These are phyloP conservation scores for Coleophoma eucalyptorum DNA, from an alignment of 2,329 filamentous ascomycete species.

Conservation along the genomic window DNA sequence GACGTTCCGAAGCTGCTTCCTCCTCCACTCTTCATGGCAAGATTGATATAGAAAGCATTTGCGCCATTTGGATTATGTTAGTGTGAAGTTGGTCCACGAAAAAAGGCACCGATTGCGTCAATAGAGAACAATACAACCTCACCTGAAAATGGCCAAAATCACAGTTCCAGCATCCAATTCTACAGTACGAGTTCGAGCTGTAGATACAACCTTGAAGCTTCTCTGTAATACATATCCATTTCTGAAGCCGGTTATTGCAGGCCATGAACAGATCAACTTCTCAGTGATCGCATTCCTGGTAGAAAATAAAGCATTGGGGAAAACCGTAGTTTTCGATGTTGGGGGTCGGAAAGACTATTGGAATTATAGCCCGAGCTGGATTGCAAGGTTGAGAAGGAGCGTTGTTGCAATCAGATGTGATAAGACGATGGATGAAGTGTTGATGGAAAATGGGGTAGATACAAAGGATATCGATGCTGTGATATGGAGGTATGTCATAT, in stretches of 20 bases:
- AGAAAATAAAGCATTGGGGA: neutral
- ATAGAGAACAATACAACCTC: too few relatives aligned
- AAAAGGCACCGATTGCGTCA: too few relatives aligned
- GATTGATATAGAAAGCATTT: too few relatives aligned
- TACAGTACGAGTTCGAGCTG: constrained; percentile 4
- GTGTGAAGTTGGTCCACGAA: too few relatives aligned
- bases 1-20: too few relatives aligned
- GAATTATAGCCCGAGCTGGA: constrained; percentile 2
- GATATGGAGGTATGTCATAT: constrained; percentile 1
- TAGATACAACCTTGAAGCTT: constrained; percentile 9
- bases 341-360: constrained; percentile 6
- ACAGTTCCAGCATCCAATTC: neutral
- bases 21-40: too few relatives aligned
- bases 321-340: constrained; percentile 6
- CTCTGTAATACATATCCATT: constrained; percentile 4
- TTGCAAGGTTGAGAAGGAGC: constrained; percentile 1
- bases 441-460: neutral
- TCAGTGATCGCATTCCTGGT: constrained; percentile 8
- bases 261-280: constrained; percentile 9
- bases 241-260: constrained; percentile 6
- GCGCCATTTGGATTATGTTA: too few relatives aligned
- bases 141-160: neutral
- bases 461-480: neutral
- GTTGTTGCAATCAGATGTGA: neutral
- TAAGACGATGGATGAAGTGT: constrained; percentile 1